These are phyloP conservation scores for Chytriomyces sp. DNA, from an alignment of 192 early-diverging fungal genomes.

Conservation along the genomic window DNA sequence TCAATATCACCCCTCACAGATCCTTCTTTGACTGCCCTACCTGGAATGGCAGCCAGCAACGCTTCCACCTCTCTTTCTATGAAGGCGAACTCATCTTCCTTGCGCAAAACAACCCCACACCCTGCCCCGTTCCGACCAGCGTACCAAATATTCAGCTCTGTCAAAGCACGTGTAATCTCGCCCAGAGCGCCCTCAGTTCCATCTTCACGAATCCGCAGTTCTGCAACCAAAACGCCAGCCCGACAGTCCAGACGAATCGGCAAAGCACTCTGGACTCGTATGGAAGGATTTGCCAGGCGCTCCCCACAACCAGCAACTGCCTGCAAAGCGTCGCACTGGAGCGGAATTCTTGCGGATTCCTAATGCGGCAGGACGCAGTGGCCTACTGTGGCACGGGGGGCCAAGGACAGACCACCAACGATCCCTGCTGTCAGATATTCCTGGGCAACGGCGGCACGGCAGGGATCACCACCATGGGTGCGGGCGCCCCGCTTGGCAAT, in stretches of 20 bases:
- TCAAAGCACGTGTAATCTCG: conserved; percentile 6
- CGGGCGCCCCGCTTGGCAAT: not conserved
- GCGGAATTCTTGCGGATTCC: conserved; percentile 12
- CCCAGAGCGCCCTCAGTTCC: not conserved
- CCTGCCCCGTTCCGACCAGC: not conserved
- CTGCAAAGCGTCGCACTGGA: not conserved
- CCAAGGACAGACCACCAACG: not conserved
- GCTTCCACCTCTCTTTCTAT: conserved; percentile 26
- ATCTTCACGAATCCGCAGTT: conserved; percentile 18
- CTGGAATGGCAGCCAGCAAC: conserved; percentile 20
- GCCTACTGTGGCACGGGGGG: conserved; percentile 10
- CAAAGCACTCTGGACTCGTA: not conserved
- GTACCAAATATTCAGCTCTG: conserved; percentile 1
- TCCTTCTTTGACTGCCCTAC: conserved; percentile 20
- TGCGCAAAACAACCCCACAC: conserved; percentile 8
- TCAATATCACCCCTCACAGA: conserved; percentile 5
- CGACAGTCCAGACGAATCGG: not conserved
- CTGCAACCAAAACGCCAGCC: not conserved
- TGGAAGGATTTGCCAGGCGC: not conserved
- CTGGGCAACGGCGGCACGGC: not conserved
- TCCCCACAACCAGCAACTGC: conserved; percentile 10
- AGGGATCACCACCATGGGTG: not conserved
- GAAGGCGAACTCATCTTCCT: conserved; percentile 13
- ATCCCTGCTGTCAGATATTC: not conserved
- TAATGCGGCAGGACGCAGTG: not conserved